Percentiles rank a stretch among this genome's conserved stretches.
These are phyloP conservation scores for Carex littledalei DNA, from an alignment of 176 grass and related monocot species.

Conservation along the genomic window DNA sequence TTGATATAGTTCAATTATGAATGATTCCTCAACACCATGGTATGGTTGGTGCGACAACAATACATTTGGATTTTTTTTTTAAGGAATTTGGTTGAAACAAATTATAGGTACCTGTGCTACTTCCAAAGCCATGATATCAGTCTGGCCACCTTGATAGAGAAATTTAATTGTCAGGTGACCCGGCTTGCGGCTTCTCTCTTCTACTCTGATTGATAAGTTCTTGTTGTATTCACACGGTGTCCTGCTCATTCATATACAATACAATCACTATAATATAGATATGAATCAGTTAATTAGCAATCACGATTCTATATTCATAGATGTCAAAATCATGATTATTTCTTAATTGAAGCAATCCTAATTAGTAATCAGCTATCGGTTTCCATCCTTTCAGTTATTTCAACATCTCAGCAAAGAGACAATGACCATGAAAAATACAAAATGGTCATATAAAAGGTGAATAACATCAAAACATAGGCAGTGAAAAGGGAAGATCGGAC, in stretches of 20 bases:
- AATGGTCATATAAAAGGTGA: not conserved
- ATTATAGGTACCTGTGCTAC: constrained; percentile 24
- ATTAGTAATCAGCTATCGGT: not conserved
- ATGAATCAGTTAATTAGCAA: not conserved
- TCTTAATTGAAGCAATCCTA: not conserved
- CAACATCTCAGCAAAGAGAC: not conserved
- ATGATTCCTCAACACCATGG: not conserved
- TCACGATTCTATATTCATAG: not conserved
- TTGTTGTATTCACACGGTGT: constrained; percentile 47
- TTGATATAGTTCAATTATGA: not conserved
- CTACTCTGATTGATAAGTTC: constrained; percentile 37
- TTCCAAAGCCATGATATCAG: constrained; percentile 60
- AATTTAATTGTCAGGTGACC: constrained; percentile 33
- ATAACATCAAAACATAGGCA: not conserved
- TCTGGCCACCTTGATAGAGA: constrained; percentile 64
- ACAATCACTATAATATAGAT: not conserved
- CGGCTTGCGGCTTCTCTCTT: constrained; percentile 29
- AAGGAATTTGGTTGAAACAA: not conserved
- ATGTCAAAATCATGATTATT: constrained; percentile 2
- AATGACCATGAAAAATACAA: not conserved
- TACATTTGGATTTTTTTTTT: not conserved
- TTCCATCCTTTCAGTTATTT: constrained; percentile 5
- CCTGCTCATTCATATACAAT: constrained; percentile 17
- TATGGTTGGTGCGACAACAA: not conserved
- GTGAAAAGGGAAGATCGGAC: not conserved